Conservation (phyloP, 108 stramenopile species). For the Craspedostauros australis region DNA sequence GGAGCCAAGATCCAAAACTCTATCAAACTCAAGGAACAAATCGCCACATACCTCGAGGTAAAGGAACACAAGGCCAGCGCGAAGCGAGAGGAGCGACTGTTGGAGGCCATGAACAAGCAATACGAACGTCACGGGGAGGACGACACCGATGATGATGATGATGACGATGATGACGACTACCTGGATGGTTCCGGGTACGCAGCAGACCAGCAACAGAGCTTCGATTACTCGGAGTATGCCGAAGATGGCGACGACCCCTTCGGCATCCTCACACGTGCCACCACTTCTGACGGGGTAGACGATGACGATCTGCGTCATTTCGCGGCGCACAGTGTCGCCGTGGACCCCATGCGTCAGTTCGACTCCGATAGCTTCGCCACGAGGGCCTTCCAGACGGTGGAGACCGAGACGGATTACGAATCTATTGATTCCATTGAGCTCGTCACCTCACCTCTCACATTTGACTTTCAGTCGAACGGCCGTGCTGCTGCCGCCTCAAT, state of each 20-base stretch:
- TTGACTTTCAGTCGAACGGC: no score
- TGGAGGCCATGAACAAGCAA: conserved; percentile 1
- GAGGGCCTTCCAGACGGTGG: conserved; percentile 25
- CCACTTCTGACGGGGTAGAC: no score
- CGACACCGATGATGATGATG: conserved; percentile 1
- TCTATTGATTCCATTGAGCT: no score
- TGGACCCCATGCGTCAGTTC: no score
- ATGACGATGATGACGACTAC: conserved; percentile 1
- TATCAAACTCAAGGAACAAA: conserved; percentile 26
- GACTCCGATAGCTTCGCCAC: not conserved
- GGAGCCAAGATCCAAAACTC: conserved; percentile 40
- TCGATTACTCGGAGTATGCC: conserved; percentile 5
- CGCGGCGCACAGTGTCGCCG: no score
- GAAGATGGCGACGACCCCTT: no score
- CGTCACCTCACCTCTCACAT: no score
- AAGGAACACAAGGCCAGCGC: not conserved
- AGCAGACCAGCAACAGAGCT: not conserved
- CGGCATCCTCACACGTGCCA: no score
- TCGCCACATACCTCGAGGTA: conserved; percentile 27
- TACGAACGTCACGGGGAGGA: conserved; percentile 2
- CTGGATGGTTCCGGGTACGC: not conserved
- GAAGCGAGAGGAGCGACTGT: not conserved
- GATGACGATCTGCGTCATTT: no score
- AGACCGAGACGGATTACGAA: no score
- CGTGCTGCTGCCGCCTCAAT: no score